Conservation (phyloP, 2,329 filamentous ascomycete species). For the Stemphylium vesicarium region DNA sequence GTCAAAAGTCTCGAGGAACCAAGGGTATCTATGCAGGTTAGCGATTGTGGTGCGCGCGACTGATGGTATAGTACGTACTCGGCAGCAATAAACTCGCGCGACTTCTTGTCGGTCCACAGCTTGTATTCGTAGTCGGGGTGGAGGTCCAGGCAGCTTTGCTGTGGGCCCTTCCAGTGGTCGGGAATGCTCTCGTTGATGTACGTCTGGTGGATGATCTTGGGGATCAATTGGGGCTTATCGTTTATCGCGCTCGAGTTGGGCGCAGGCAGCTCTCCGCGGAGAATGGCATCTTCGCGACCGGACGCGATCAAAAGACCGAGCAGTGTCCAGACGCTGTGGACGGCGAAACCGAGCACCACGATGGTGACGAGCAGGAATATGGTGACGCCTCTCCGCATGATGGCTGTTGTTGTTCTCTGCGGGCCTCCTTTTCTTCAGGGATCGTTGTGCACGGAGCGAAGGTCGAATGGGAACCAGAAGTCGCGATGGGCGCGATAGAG, state of each 20-base stretch:
- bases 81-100: conserved; percentile 72
- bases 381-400: conserved; percentile 66
- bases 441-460: neutral
- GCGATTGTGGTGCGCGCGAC: neutral
- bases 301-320: conserved; percentile 73
- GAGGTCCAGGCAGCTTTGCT: conserved; percentile 69
- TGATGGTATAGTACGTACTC: conserved; percentile 52
- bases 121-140: conserved; percentile 78
- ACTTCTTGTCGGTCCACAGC: conserved; percentile 77
- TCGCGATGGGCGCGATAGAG: conserved; percentile 5
- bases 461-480: conserved; percentile 9
- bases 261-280: conserved; percentile 68
- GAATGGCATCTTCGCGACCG: conserved; percentile 70
- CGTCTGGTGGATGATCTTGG: conserved; percentile 80
- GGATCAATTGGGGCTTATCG: conserved; percentile 66
- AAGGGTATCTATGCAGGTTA: conserved; percentile 64
- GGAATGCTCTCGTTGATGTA: conserved; percentile 75
- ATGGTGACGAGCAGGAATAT: conserved; percentile 71
- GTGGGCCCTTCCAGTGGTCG: conserved; percentile 67
- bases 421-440: conserved; percentile 32
- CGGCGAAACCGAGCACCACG: conserved; percentile 66
- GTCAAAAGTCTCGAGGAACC: conserved; percentile 78
- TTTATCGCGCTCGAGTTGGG: conserved; percentile 67
- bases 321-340: conserved; percentile 73
- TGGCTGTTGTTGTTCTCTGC: conserved; percentile 31